Conservation (phyloP, 129 eudicot genomes). For the Erigeron canadensis region DNA sequence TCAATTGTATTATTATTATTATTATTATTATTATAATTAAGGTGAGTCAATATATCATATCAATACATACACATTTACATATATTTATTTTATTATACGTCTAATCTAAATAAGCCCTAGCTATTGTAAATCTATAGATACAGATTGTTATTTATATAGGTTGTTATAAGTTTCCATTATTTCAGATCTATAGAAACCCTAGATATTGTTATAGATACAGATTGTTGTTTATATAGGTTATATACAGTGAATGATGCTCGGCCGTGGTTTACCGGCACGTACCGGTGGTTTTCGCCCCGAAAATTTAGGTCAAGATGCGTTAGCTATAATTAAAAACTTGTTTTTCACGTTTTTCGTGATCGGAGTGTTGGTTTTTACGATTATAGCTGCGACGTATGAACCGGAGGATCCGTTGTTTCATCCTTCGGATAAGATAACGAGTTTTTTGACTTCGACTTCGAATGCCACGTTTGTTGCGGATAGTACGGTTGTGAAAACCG, state of each 20-base stretch:
- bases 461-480: slow-evolving; percentile 76
- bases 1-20: too few species aligned
- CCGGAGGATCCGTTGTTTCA: slow-evolving; percentile 83
- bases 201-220: slow-evolving; percentile 20
- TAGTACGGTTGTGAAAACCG: slow-evolving; percentile 66
- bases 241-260: slow-evolving; percentile 45
- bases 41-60: too few species aligned
- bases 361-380: slow-evolving; percentile 74
- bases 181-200: neutral
- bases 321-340: slow-evolving; percentile 63
- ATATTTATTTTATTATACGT: neutral
- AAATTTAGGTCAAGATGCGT: slow-evolving; percentile 69
- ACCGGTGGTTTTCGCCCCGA: slow-evolving; percentile 76
- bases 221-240: slow-evolving; percentile 27
- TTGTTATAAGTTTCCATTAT: neutral
- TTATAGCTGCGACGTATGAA: slow-evolving; percentile 79
- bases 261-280: slow-evolving; percentile 51
- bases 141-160: slow-evolving; percentile 31
- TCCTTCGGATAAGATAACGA: slow-evolving; percentile 70
- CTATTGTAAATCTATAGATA: slow-evolving; percentile 3
- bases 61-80: too few species aligned
- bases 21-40: too few species aligned
- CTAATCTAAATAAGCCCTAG: neutral
- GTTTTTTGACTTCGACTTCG: slow-evolving; percentile 64
- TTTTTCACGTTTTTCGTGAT: slow-evolving; percentile 70